Base-by-base conservation (phyloP, 768 basidiomycete genomes). In the Chlorophyllum brunneum region DNA sequence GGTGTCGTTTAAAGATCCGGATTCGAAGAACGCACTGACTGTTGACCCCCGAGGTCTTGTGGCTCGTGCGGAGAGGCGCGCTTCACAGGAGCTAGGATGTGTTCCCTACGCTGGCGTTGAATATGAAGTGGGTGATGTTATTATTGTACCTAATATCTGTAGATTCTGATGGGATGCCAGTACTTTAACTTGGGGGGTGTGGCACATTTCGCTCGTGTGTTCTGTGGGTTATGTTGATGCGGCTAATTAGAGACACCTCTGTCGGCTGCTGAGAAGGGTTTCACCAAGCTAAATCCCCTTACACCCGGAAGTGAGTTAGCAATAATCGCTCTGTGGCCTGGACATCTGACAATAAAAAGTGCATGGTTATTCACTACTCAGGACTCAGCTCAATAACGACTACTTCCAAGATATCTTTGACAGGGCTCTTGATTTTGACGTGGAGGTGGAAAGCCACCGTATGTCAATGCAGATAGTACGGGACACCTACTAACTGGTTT, bases 321-420 rank as follows among this genome's bases (percentile, higher is more conserved):
- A 5, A n/a, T 26, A 9, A 39, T 11, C 10, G 48, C 41, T 34
- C 7, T 8, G 6, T 36, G 27, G 5, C 9, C 26, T 4, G 15
- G 43, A 31, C 11, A 31, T 31, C 29, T 31, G 18, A 45, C 18
- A 30, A 11, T 27, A 30, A 16, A 54, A 10, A 98, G 94, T 95
- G 89, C 97, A 98, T 60, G 97, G 97, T 3, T 98, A 98, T 65
- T 97, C 94, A 3, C 76, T 98, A 29, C 78, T 99, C 4, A 78
- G 95, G 34, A 92, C 94, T 0, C 91, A 95, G 37, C 73, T 95
- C 27, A 95, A 98, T 67, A 83, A 82, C 51, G 82, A 78, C 11
- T 99, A 95, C 66, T 98, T 98, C 67, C 80, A 85, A 55, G 92
- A 87, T 29, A 70, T 99, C 23, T 97, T 92, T 62, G 88, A 98